Evolutionary conservation across 148 eudicot species (phyloP), one percentile per base, ranked within the genome.

Genomic region (Agrostemma githago): DNA sequence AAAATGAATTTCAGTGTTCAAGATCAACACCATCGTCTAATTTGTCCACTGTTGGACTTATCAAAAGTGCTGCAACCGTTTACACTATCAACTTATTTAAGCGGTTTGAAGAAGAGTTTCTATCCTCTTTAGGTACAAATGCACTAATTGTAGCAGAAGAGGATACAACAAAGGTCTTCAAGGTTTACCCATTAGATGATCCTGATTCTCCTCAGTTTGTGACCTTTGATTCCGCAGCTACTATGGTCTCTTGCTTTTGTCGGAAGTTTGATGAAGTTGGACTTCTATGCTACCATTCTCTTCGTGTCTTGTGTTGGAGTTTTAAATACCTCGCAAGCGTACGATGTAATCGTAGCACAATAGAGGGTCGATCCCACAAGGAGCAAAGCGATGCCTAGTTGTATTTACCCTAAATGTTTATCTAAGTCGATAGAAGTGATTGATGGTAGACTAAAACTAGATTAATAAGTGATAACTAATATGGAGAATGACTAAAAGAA

Each of bases 221-320:
- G 3, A 48, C 53, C 5, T 69, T 19, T 69, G 72, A 69, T 51
- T 0, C 2, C 2, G 16, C 5, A 0, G 20, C 0, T 6, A 7
- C 5, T 2, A 3, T 46, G 0, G 11, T 69, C 17, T 3, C 15
- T 17, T 69, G 72, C 6, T 11, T 40, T 0, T 51, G 59, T 12
- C 8, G 40, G 20, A 21, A 69, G 7, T 69, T 48, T 48, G 59
- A 69, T 37, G 59, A 69, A 51, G 21, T 17, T 3, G 39, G 58
- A n/a, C 0, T 20, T n/a, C 5, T 69, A 9, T 69, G 59, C 59
- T 69, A 44, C 8, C 72, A 69, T 10, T 19, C 26, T 21, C 34
- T 69, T 4, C 59, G 72, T 8, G 72, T 69, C 6, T 48, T 69
- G n/a, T n/a, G n/a, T n/a, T n/a, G n/a, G n/a, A n/a, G n/a, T n/a